A percentile compares a stretch with the other conserved stretches of the same genome.
phyloP scores from a whole-genome alignment of 345 rosid genomes.

The Eutrema heterophyllum region DNA sequence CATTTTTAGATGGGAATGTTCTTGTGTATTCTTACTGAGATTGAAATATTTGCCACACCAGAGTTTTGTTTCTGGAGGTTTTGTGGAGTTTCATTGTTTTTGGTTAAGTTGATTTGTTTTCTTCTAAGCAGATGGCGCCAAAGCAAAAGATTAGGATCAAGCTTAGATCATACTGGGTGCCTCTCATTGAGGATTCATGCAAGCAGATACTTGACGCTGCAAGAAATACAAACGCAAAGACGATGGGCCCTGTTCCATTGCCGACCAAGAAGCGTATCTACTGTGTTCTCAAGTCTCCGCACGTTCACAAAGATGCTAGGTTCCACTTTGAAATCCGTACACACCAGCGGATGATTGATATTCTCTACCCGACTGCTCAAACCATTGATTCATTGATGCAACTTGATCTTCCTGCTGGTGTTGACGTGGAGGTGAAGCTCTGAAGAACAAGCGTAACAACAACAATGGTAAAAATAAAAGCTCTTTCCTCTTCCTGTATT shows the following conservation, averaged over 20 bases:
- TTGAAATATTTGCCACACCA: background rate
- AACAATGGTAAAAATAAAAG: conserved; percentile 6
- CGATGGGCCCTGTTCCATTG: conserved; percentile 93
- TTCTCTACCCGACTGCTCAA: conserved; percentile 93
- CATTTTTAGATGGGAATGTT: background rate
- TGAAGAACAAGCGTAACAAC: conserved; percentile 31
- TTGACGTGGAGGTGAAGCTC: conserved; percentile 96
- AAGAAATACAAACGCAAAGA: conserved; percentile 77
- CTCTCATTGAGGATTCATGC: conserved; percentile 89
- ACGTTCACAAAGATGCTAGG: conserved; percentile 98
- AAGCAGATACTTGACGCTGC: conserved; percentile 97
- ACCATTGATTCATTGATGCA: conserved; percentile 98
- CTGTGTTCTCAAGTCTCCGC: conserved; percentile 97
- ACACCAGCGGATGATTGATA: conserved; percentile 87
- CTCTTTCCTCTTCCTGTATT: background rate
- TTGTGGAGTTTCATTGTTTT: background rate
- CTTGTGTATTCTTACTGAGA: background rate
- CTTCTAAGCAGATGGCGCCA: conserved; percentile 62
- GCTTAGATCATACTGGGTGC: conserved; percentile 90
- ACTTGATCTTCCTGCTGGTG: conserved; percentile 95
- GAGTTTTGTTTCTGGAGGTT: background rate
- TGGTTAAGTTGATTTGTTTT: background rate
- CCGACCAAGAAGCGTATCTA: conserved; percentile 86
- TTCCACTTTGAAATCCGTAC: conserved; percentile 94
- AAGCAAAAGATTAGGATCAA: conserved; percentile 97